A percentile compares a stretch with the other conserved stretches of the same genome.
Evolutionary conservation across 2,329 filamentous ascomycete species (phyloP).

Genomic region (Dothistroma pini): DNA sequence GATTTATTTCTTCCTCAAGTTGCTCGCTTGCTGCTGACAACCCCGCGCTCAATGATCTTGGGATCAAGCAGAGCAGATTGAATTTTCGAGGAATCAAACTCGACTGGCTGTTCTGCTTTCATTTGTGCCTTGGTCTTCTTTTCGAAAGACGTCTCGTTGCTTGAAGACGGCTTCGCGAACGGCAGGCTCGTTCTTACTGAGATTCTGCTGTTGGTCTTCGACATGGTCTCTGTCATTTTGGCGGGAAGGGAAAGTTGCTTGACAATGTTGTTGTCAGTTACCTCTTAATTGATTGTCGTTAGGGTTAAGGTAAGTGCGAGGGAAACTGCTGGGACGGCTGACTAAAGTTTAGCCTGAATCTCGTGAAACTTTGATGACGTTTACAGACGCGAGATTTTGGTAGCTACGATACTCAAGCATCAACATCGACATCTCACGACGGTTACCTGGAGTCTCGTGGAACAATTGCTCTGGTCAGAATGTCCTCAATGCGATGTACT

Average conservation of each 20-base stretch:
- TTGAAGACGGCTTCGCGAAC: neutral
- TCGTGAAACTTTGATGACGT: neutral
- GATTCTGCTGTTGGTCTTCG: slow-evolving; percentile 1
- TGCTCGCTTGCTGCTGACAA: neutral
- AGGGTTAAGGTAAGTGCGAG: neutral
- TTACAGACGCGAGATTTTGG: neutral
- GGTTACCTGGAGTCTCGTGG: no score
- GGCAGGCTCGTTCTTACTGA: neutral
- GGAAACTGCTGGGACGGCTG: neutral
- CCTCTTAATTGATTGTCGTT: neutral
- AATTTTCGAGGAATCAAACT: slow-evolving; percentile 27
- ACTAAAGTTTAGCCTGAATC: neutral
- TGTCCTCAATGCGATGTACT: neutral
- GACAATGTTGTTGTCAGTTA: neutral
- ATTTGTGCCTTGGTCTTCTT: slow-evolving; percentile 7
- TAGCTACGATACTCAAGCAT: neutral
- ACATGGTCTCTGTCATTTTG: neutral
- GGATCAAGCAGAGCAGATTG: slow-evolving; percentile 26
- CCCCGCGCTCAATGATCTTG: slow-evolving; percentile 22
- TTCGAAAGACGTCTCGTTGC: slow-evolving; percentile 10
- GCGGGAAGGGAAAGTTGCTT: neutral
- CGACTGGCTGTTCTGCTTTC: slow-evolving; percentile 7
- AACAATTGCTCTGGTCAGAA: neutral
- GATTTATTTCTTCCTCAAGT: neutral
- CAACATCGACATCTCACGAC: neutral